These are phyloP conservation scores for Fusarium sp. DNA, from an alignment of 2,329 filamentous ascomycete species.

Conservation along the genomic window DNA sequence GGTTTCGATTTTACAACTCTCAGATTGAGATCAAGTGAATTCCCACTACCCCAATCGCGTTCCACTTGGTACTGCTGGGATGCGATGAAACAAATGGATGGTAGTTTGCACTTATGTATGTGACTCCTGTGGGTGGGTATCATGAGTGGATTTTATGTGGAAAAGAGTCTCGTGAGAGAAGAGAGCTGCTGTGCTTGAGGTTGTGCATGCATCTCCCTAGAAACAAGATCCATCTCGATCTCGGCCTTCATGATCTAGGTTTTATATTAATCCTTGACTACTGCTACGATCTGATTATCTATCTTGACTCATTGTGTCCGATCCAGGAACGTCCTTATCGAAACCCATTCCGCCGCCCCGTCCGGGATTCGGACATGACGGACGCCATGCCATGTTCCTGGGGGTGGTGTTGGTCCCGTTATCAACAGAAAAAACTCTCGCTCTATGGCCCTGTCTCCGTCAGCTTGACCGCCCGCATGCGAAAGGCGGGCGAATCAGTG, in stretches of 20 bases:
- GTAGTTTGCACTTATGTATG: conserved; percentile 5
- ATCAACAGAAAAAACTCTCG: conserved; percentile 21
- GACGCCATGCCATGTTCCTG: conserved; percentile 30
- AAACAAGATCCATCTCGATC: background rate
- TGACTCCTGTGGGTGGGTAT: background rate
- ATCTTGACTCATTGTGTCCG: background rate
- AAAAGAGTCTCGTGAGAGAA: background rate
- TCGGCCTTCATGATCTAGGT: background rate
- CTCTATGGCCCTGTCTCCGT: background rate
- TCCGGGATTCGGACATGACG: conserved; percentile 20
- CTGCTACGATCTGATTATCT: background rate
- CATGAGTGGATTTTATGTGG: background rate
- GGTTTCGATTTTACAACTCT: conserved; percentile 7
- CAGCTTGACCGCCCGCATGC: conserved; percentile 24
- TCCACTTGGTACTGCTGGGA: conserved; percentile 1
- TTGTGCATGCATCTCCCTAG: background rate
- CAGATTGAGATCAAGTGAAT: background rate
- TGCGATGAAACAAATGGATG: background rate
- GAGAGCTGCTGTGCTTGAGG: background rate
- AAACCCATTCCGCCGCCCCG: background rate
- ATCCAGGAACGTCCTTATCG: conserved; percentile 4
- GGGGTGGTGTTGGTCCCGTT: conserved; percentile 8
- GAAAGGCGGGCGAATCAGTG: conserved; percentile 20
- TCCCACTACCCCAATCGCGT: background rate
- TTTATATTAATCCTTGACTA: background rate